These are phyloP conservation scores for Alloteropsis angusta DNA, from an alignment of 202 grass and related monocot species.

Conservation along the genomic window DNA sequence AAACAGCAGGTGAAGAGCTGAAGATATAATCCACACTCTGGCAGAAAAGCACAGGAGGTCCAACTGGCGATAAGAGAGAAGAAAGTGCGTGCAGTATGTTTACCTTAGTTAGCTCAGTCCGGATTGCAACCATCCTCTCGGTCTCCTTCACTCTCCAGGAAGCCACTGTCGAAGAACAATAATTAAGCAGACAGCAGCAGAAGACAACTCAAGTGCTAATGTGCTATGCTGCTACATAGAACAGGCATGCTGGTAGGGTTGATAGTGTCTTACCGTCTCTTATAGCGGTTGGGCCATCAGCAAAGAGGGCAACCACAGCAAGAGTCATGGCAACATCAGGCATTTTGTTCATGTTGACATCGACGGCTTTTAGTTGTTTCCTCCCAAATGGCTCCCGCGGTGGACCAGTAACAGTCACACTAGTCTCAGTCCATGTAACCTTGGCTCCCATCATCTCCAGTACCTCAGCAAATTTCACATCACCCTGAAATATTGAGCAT, in stretches of 20 bases:
- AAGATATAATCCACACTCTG: not conserved
- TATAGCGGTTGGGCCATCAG: constrained; percentile 83
- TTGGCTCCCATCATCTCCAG: constrained; percentile 98
- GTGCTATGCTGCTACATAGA: not conserved
- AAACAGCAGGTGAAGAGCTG: not conserved
- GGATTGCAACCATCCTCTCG: constrained; percentile 81
- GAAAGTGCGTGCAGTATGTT: not conserved
- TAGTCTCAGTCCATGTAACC: constrained; percentile 95
- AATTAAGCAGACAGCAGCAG: not conserved
- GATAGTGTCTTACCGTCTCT: constrained; percentile 67
- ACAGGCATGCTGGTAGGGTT: not conserved
- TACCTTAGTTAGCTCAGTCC: constrained; percentile 93
- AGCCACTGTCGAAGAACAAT: constrained; percentile 46
- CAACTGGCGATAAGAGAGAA: not conserved
- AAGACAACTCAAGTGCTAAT: not conserved
- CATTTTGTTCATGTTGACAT: constrained; percentile 99
- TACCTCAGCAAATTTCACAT: constrained; percentile 97
- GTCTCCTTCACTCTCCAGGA: constrained; percentile 99
- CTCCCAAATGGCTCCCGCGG: constrained; percentile 48
- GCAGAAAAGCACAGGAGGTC: not conserved
- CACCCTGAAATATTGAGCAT: constrained; percentile 46
- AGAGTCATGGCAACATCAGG: constrained; percentile 95
- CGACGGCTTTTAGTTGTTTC: constrained; percentile 76
- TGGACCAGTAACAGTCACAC: constrained; percentile 85
- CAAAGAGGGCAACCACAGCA: constrained; percentile 87